Evolutionary conservation across 371 early-diverging fungal genomes (phyloP).

Genomic region (Mortierella polycephala): DNA sequence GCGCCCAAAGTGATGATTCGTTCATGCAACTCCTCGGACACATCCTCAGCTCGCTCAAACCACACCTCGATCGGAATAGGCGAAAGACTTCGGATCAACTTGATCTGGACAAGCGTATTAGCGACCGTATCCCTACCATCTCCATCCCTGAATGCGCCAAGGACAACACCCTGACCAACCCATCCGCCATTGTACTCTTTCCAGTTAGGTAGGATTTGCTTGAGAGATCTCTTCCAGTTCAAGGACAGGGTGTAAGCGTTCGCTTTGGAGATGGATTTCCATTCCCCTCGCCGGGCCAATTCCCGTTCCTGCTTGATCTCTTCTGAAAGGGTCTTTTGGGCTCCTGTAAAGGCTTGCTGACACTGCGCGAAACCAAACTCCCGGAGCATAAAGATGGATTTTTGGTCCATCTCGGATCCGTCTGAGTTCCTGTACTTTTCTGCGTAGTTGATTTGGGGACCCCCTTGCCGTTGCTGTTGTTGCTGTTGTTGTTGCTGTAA

Average conservation of each 20-base stretch:
- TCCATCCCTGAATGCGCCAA: slow-evolving; percentile 29
- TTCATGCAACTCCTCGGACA: slow-evolving; percentile 40
- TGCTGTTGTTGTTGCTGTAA: slow-evolving; percentile 7
- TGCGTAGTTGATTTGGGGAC: neutral
- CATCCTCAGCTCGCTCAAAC: slow-evolving; percentile 38
- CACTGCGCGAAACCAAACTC: slow-evolving; percentile 32
- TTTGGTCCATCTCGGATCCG: slow-evolving; percentile 40
- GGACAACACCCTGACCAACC: slow-evolving; percentile 50
- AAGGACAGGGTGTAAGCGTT: slow-evolving; percentile 26
- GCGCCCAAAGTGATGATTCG: slow-evolving; percentile 26
- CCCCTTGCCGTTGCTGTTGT: neutral
- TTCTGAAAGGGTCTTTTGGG: slow-evolving; percentile 1
- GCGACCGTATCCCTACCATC: slow-evolving; percentile 27
- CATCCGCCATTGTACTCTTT: slow-evolving; percentile 34
- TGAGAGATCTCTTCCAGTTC: slow-evolving; percentile 37
- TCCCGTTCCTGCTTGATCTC: slow-evolving; percentile 29
- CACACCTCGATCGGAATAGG: slow-evolving; percentile 52
- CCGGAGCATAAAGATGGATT: slow-evolving; percentile 39
- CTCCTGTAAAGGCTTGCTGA: slow-evolving; percentile 10
- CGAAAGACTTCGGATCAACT: slow-evolving; percentile 42
- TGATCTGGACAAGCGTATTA: slow-evolving; percentile 37
- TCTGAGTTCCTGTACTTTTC: slow-evolving; percentile 37
- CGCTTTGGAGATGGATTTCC: slow-evolving; percentile 12
- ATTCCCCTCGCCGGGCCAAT: slow-evolving; percentile 4
- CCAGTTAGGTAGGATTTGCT: slow-evolving; percentile 44